Base-by-base conservation (phyloP, 441 rosid species). In the Pelargonium myrrhifolium region DNA sequence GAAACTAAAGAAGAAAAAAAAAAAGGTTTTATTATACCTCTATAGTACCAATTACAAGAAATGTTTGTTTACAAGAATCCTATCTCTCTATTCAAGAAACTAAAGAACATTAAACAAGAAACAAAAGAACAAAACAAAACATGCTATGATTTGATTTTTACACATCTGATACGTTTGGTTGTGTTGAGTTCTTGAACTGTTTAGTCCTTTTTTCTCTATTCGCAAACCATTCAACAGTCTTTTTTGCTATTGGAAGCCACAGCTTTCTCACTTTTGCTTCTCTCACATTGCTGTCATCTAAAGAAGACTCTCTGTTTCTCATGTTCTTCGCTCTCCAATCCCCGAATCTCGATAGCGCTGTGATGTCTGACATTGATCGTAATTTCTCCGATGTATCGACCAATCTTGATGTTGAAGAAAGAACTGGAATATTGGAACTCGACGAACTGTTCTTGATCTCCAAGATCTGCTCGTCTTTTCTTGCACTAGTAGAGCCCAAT, bases 331-430 rank as follows among this genome's bases (percentile, higher is more conserved):
- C 59, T 39, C 79, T 55, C 37, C 55, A 65, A 14, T 71, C 81
- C 61, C 77, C 74, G 64, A 75, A 81, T 77, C 97, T 86, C 9
- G 90, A 76, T 42, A 90, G 39, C 5, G 78, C 82, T 12, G 86
- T 86, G 49, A 93, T 90, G 66, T 93, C 98, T 4, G 98, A 93
- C 73, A 85, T 76, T n/a, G 96, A 80, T 81, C 95, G 85, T 73
- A n/a, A n/a, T 1, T 88, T 83, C 31, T 78, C 90, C 0, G 71
- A 70, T 55, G 21, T 14, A 70, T 79, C 78, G 66, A 71, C 85
- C 78, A 31, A 31, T 31, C 35, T 31, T 4, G 35, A 6, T 31
- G 35, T 31, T 24, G 2, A n/a, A n/a, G n/a, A n/a, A n/a, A n/a
- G n/a, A n/a, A n/a, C n/a, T n/a, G n/a, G n/a, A n/a, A n/a, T n/a